phyloP scores from a whole-genome alignment of 2,329 filamentous ascomycete species.

The Myriosclerotinia scirpicola region DNA sequence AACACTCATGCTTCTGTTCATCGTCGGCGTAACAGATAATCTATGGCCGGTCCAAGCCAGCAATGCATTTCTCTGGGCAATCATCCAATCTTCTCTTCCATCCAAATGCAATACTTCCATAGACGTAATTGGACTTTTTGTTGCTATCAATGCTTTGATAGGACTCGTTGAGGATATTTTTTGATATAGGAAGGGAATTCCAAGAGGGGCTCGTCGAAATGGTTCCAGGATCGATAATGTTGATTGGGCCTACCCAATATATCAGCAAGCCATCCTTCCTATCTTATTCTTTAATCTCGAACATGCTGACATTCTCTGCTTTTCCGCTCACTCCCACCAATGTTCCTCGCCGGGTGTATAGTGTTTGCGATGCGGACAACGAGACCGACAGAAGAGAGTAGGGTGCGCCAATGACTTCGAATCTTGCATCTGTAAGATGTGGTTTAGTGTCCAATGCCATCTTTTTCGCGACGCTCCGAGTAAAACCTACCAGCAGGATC shows the following conservation, averaged over 20 bases:
- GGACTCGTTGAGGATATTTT: conserved; percentile 83
- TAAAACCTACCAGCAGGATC: conserved; percentile 35
- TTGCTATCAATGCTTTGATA: conserved; percentile 83
- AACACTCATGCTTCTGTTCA: conserved; percentile 72
- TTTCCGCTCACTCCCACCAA: conserved; percentile 88
- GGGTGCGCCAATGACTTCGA: conserved; percentile 88
- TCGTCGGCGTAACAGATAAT: conserved; percentile 69
- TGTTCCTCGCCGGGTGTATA: conserved; percentile 90
- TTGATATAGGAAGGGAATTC: conserved; percentile 95
- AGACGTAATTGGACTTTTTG: conserved; percentile 81
- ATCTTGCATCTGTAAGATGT: conserved; percentile 72
- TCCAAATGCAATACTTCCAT: conserved; percentile 88
- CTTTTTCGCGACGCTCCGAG: neutral
- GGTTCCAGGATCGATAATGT: conserved; percentile 86
- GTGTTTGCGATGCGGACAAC: conserved; percentile 86
- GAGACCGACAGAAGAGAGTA: conserved; percentile 93
- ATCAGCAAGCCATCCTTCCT: conserved; percentile 25
- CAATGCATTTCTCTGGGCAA: conserved; percentile 81
- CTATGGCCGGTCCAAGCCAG: conserved; percentile 97
- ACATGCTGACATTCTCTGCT: conserved; percentile 71
- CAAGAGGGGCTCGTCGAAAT: conserved; percentile 73
- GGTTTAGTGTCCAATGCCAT: conserved; percentile 20
- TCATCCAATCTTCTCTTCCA: conserved; percentile 92
- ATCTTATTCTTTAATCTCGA: conserved; percentile 20
- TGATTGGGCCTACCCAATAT: conserved; percentile 67